Percentiles rank a stretch among this genome's conserved stretches.
phyloP scores from a whole-genome alignment of 805 yeast genomes.

The Wickerhamiella cacticola region DNA sequence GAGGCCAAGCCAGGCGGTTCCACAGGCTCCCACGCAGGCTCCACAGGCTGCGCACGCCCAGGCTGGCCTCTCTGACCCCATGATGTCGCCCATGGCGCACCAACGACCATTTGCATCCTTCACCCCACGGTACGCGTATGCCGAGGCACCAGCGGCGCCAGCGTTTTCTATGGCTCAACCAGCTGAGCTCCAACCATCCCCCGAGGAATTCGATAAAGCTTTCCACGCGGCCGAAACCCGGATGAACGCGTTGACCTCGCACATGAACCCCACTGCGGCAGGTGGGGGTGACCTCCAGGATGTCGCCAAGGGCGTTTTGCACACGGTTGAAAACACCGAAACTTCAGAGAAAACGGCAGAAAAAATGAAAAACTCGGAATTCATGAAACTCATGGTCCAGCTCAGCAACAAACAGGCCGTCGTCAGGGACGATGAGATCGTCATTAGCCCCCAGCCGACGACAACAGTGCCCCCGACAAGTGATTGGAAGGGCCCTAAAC shows the following conservation, averaged over 20 bases:
- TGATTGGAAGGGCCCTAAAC: constrained; percentile 9
- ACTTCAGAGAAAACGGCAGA: constrained; percentile 15
- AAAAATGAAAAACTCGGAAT: constrained; percentile 19
- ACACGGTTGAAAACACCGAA: constrained; percentile 13
- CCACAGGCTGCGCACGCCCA: no score
- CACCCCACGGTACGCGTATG: constrained; percentile 8
- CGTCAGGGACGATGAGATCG: constrained; percentile 7
- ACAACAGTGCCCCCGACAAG: neutral
- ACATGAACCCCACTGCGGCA: neutral
- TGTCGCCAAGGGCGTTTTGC: constrained; percentile 17
- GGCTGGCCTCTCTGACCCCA: no score
- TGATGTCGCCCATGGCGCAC: neutral
- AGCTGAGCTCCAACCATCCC: constrained; percentile 3
- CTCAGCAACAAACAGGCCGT: constrained; percentile 9
- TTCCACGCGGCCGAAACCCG: constrained; percentile 18
- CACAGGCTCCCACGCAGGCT: no score
- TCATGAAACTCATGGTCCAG: constrained; percentile 19
- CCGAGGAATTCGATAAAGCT: constrained; percentile 16
- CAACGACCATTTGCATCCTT: constrained; percentile 1
- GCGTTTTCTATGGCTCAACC: neutral
- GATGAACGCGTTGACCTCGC: constrained; percentile 2
- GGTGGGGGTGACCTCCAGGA: constrained; percentile 12
- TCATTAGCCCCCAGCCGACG: neutral
- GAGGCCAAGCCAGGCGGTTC: neutral
- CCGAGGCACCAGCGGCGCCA: constrained; percentile 2